Conservation (phyloP, 352 stramenopile species). For the Phytophthora agathidicida region DNA sequence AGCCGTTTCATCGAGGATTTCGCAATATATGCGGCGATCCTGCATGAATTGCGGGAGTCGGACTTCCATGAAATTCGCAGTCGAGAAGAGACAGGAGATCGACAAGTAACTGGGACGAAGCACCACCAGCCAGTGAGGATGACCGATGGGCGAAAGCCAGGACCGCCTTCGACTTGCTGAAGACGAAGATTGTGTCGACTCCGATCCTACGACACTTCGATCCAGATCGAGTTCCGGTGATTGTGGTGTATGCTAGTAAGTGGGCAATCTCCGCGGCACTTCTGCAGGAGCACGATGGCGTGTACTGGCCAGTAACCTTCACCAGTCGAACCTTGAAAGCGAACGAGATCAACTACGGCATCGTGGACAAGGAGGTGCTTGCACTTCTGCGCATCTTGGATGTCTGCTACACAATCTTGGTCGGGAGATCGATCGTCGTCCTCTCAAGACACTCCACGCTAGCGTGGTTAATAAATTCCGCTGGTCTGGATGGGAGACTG, state of each 20-base stretch:
- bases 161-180: conserved; percentile 10
- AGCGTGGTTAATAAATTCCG: background rate
- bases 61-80: conserved; percentile 7
- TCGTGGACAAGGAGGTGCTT: background rate
- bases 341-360: conserved; percentile 8
- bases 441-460: background rate
- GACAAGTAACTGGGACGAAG: too few species aligned
- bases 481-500: background rate
- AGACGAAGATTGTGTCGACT: background rate
- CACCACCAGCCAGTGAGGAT: too few species aligned
- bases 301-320: too few species aligned
- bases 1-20: conserved; percentile 22
- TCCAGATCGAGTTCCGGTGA: background rate
- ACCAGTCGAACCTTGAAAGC: too few species aligned
- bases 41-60: conserved; percentile 8
- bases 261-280: conserved; percentile 4
- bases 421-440: too few species aligned
- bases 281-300: background rate
- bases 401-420: background rate
- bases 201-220: conserved; percentile 21
- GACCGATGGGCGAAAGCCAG: too few species aligned
- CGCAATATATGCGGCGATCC: conserved; percentile 13
- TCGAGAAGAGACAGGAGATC: too few species aligned
- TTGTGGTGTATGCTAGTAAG: conserved; percentile 16
- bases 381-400: background rate